Evolutionary conservation across 164 flowering plant genomes (phyloP), one percentile per base, ranked within the genome.

Genomic region (Santalum album): DNA sequence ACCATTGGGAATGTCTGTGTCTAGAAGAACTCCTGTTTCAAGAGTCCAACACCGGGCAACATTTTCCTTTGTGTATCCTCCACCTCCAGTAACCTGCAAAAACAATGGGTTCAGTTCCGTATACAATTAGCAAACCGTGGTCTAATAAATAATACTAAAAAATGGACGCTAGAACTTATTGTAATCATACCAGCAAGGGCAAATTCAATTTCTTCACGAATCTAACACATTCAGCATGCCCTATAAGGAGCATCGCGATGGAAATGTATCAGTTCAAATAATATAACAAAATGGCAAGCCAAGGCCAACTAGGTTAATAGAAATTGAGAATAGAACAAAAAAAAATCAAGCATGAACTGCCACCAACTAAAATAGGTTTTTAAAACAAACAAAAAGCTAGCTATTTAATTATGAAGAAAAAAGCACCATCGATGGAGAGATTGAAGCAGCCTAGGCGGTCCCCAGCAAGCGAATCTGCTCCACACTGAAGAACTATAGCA

Each of bases 391-490:
- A 40, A 43, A 45, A 60, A 53, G 59, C 49, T 45, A 45, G 26
- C n/a, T n/a, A n/a, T 62, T 52, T 12, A 43, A 72, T 72, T 74
- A 80, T 75, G 74, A 73, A 69, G 53, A 71, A 68, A 75, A 29
- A 55, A 65, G 78, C 77, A 92, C 99, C 99, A 66, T 92, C 99
- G 77, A 92, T 89, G 66, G 99, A 89, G 62, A 92, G 95, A 66
- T 87, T 92, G 79, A 92, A 92, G 77, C 96, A 89, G 63, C 99
- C 99, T 72, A 92, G 76, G 53, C 97, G 91, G 48, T 92, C 99
- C 45, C 97, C 90, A 52, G 96, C 96, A 59, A 92, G 95, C 23
- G 99, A 92, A 80, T 89, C 99, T 56, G 99, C 99, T 29, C 99
- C 99, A 75, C 99, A 92, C 60, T 92, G 97, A 49, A 92, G 96